A percentile compares a stretch with the other conserved stretches of the same genome.
Evolutionary conservation across 2,329 filamentous ascomycete species (phyloP).

Genomic region (Rutstroemia sydowiana): DNA sequence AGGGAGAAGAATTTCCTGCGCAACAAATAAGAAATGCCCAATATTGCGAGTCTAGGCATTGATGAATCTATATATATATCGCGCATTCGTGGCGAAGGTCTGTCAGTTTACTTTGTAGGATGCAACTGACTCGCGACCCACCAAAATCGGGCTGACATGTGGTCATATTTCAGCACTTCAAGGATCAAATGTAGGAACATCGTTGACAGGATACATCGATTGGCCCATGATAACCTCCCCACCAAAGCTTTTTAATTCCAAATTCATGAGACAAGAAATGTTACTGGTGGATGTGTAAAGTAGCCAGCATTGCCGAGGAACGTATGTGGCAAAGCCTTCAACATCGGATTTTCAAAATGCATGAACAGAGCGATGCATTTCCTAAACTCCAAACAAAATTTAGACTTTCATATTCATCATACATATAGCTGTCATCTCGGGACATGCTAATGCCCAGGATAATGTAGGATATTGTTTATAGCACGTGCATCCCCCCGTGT

Average conservation of each 20-base stretch:
- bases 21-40: background rate
- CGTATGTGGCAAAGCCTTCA: no score
- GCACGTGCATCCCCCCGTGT: constrained; percentile 9
- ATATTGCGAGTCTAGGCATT: background rate
- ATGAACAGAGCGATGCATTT: no score
- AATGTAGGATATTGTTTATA: background rate
- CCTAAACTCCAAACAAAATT: background rate
- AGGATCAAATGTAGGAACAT: no score
- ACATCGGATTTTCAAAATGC: no score
- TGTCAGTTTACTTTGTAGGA: no score
- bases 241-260: background rate
- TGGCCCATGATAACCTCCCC: no score
- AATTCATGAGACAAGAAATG: background rate
- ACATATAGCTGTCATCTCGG: background rate
- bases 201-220: no score
- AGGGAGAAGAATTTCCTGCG: background rate
- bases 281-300: background rate
- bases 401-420: background rate
- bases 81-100: background rate
- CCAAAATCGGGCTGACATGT: no score
- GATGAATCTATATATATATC: background rate
- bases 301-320: no score
- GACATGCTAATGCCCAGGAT: background rate
- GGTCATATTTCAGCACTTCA: no score
- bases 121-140: no score